Conservation (phyloP, 495 filamentous ascomycete species). For the Astrothelium subdiscretum region DNA sequence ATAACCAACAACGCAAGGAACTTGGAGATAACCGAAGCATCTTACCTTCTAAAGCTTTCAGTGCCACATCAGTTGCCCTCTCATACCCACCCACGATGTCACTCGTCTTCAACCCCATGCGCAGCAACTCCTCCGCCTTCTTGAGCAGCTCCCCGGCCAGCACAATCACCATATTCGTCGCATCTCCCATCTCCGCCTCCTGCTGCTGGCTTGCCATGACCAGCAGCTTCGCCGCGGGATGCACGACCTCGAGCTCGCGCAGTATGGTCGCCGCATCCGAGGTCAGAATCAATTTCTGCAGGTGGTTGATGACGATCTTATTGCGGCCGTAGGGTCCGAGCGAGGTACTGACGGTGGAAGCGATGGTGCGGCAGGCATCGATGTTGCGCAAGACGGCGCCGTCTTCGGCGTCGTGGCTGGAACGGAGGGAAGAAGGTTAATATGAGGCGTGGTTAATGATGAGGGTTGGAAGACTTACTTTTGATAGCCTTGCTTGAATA, state of each 20-base stretch:
- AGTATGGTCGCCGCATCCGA: conserved; percentile 97
- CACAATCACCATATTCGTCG: conserved; percentile 94
- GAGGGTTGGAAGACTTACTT: conserved; percentile 49
- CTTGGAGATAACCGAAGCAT: conserved; percentile 6
- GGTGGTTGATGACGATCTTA: conserved; percentile 99
- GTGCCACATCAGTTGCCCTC: conserved; percentile 77
- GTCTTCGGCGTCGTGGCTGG: conserved; percentile 95
- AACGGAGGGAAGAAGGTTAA: too few species aligned
- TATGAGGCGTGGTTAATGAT: not conserved
- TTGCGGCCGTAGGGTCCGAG: conserved; percentile 96
- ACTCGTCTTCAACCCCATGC: conserved; percentile 92
- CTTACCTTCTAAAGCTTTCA: conserved; percentile 69
- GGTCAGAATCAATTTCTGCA: conserved; percentile 99
- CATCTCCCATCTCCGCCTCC: conserved; percentile 97
- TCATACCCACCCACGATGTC: conserved; percentile 95
- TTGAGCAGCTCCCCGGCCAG: conserved; percentile 91
- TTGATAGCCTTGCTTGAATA: conserved; percentile 96
- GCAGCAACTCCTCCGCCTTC: conserved; percentile 91
- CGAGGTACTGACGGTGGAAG: conserved; percentile 90
- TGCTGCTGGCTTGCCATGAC: conserved; percentile 99
- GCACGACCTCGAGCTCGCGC: conserved; percentile 93
- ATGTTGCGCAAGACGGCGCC: conserved; percentile 97
- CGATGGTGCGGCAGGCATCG: conserved; percentile 93
- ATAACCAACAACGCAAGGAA: conserved; percentile 1
- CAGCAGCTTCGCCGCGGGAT: conserved; percentile 94